These are phyloP conservation scores for Pseudozyma tsukubaensis DNA, from an alignment of 1,284 basidiomycete species.

Conservation along the genomic window DNA sequence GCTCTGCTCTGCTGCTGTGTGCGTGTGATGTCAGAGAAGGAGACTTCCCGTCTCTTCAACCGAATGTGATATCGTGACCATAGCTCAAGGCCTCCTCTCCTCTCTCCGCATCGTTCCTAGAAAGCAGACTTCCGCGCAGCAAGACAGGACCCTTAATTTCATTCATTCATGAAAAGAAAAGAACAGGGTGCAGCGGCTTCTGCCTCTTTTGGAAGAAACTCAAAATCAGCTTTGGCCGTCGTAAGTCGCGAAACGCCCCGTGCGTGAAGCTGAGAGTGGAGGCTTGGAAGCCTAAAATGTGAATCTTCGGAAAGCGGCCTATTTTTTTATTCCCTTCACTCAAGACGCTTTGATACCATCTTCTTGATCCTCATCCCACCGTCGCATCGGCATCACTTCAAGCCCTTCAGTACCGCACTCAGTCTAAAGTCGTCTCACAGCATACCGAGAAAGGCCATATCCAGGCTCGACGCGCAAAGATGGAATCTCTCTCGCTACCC, in stretches of 20 bases:
- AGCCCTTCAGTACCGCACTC: neutral
- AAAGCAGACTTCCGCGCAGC: too few species aligned
- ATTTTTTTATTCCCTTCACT: neutral
- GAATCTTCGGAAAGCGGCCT: neutral
- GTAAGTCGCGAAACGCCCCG: neutral
- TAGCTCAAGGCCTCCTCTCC: too few species aligned
- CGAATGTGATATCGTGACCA: too few species aligned
- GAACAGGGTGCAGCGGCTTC: neutral
- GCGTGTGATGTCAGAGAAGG: too few species aligned
- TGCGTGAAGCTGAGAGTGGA: neutral
- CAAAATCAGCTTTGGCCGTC: too few species aligned
- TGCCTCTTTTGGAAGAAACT: neutral
- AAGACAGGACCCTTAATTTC: neutral
- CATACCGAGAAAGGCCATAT: neutral
- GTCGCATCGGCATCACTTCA: neutral
- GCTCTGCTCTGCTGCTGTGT: too few species aligned
- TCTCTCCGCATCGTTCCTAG: too few species aligned
- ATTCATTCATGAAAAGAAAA: too few species aligned
- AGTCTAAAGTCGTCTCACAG: neutral
- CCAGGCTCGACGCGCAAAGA: neutral
- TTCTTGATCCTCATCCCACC: neutral
- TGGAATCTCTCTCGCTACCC: conserved; percentile 42
- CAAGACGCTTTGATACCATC: neutral
- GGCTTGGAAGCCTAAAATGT: neutral
- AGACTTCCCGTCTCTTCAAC: too few species aligned